Evolutionary conservation across 805 yeast species (phyloP), one percentile per base, ranked within the genome.

Genomic region (Saccharomyces paradoxus): DNA sequence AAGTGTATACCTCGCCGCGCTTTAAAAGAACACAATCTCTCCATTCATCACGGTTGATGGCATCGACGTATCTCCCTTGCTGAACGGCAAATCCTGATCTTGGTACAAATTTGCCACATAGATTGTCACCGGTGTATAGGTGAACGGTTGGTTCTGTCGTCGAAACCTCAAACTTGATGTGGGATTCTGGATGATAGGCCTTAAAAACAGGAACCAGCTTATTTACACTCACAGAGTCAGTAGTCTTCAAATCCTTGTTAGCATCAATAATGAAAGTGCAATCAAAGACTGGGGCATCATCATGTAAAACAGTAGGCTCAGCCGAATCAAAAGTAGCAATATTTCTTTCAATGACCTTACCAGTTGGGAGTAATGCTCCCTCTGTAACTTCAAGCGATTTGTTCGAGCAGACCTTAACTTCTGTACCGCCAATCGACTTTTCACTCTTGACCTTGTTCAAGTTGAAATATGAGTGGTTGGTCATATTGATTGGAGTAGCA

Each of bases 121-220:
- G 73, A 52, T 72, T 71, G 60, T 79, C 83, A 26, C 87, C 87
- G 30, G 87, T 82, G 68, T 83, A 84, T 47, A 84, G 71, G 66
- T 82, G 87, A 73, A 81, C 81, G 1, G 81, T 71, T 6, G 89
- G 89, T 56, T 84, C 89, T 3, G 89, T 84, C 7, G 86, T 73
- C n/a, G 67, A 63, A 9, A 79, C 77, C 22, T 67, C 66, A 44
- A 84, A 63, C 48, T 71, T 69, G 50, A 77, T 61, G 8, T 70
- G 66, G 2, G 82, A 69, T 26, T 69, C 70, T n/a, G 82, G 79
- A 59, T 78, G 77, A 28, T 65, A 65, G 9, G 81, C 80, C 59
- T 71, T 74, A 32, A 77, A 68, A 26, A 81, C 70, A 26, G 70
- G 58, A 50, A 61, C 65, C 56, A 78, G 64, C 17, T 65, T 64